A percentile compares a stretch with the other conserved stretches of the same genome.
phyloP scores from a whole-genome alignment of 139 green algal genomes.

The Chlamydomonas sphaeroides region DNA sequence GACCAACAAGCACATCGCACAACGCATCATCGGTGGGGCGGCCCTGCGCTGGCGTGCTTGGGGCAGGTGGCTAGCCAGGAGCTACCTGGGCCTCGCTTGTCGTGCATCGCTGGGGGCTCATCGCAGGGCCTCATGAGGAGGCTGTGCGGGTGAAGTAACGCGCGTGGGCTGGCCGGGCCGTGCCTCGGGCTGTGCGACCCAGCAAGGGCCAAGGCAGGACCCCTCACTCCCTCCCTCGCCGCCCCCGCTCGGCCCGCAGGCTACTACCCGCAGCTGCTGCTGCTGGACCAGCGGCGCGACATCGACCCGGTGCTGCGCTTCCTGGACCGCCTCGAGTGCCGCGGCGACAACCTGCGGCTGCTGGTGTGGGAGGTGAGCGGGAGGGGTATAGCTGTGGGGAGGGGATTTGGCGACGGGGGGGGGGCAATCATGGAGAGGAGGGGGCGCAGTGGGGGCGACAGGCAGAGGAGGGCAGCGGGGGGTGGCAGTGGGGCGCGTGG shows the following conservation, averaged over 20 bases:
- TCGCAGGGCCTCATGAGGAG: no score
- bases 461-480: no score
- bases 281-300: conserved; percentile 14
- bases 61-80: background rate
- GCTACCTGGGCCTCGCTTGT: no score
- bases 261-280: conserved; percentile 45
- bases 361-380: conserved; percentile 38
- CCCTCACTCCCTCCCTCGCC: background rate
- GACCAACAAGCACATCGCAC: conserved; percentile 31
- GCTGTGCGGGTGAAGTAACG: no score
- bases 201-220: background rate
- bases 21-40: conserved; percentile 14
- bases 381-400: background rate
- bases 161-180: no score
- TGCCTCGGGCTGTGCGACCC: no score
- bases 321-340: conserved; percentile 18
- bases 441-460: background rate
- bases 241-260: background rate
- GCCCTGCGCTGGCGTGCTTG: background rate
- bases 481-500: background rate
- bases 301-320: conserved; percentile 36
- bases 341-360: conserved; percentile 27
- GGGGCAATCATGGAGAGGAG: background rate
- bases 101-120: no score
- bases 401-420: background rate